phyloP scores from a whole-genome alignment of 1,139 yeast species.

The Magnusiomyces paraingens region DNA sequence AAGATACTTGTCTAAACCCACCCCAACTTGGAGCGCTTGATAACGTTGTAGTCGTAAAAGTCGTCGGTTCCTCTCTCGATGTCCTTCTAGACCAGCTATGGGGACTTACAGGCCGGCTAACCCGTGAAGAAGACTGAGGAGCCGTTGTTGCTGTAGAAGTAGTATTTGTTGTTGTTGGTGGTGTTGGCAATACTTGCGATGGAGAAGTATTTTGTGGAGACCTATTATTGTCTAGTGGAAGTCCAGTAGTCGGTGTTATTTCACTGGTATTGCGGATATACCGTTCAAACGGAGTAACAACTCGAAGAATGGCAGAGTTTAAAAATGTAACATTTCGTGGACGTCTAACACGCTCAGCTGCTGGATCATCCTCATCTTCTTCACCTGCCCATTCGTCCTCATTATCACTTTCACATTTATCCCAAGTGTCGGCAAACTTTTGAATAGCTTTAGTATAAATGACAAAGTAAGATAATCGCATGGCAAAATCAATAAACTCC shows the following conservation, averaged over 20 bases:
- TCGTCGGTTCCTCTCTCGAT: background rate
- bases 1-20: background rate
- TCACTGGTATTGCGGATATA: background rate
- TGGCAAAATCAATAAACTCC: conserved; percentile 11
- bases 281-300: background rate
- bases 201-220: background rate
- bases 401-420: background rate
- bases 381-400: background rate
- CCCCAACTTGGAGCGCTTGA: background rate
- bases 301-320: background rate
- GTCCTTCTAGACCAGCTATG: background rate
- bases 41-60: background rate
- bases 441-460: conserved; percentile 7
- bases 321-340: background rate
- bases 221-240: background rate
- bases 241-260: background rate
- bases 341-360: background rate
- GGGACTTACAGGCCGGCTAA: background rate
- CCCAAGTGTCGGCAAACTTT: conserved; percentile 3
- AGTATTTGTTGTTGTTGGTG: background rate
- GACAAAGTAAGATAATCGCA: conserved; percentile 12
- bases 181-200: background rate
- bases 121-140: background rate
- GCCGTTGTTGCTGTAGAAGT: background rate
- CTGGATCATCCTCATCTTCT: background rate